Conservation (phyloP, 140 eudicot species). For the Oenanthe javanica region DNA sequence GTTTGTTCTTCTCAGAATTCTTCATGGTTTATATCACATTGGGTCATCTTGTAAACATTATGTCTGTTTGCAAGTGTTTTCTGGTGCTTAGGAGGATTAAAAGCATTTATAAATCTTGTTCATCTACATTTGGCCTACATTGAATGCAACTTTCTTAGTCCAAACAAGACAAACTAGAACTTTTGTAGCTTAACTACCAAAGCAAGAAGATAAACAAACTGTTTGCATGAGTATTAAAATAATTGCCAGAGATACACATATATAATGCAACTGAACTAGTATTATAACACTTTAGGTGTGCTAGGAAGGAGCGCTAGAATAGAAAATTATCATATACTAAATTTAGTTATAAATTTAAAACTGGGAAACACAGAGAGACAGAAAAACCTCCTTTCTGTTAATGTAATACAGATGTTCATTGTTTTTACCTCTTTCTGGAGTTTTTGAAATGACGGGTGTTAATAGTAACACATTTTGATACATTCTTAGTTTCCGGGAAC, state of each 20-base stretch:
- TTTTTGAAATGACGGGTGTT: background rate
- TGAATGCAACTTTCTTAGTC: background rate
- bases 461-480: constrained; percentile 6
- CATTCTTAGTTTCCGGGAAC: constrained; percentile 21
- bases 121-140: background rate
- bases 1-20: background rate
- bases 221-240: background rate
- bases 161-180: background rate
- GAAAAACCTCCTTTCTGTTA: background rate
- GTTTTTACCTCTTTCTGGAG: constrained; percentile 4
- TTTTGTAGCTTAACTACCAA: background rate
- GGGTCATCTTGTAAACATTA: background rate
- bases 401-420: background rate
- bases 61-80: background rate
- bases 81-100: background rate
- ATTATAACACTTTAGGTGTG: background rate
- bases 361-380: background rate
- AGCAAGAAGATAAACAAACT: background rate
- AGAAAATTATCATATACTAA: background rate
- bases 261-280: background rate
- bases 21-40: constrained; percentile 1
- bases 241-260: background rate
- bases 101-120: background rate
- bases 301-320: background rate
- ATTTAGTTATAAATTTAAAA: background rate